Percentiles rank a stretch among this genome's conserved stretches.
Evolutionary conservation across 768 basidiomycete genomes (phyloP).

Genomic region (Psilocybe cyanescens): DNA sequence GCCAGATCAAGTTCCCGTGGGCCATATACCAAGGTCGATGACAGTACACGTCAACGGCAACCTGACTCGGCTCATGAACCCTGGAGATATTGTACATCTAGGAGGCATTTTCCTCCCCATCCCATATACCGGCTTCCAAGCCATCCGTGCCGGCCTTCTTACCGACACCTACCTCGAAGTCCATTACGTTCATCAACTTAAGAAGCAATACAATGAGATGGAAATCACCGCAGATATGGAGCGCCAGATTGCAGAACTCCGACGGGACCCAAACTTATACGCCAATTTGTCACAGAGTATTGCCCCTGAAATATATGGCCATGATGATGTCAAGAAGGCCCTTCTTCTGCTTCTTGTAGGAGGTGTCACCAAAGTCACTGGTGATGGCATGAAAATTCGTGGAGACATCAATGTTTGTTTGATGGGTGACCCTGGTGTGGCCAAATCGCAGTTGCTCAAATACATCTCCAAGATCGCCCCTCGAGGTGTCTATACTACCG

Average conservation of each 20-base stretch:
- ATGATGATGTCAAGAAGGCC: conserved; percentile 97
- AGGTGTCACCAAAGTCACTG: conserved; percentile 93
- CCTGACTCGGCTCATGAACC: conserved; percentile 89
- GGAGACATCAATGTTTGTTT: conserved; percentile 97
- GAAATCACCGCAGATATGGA: conserved; percentile 87
- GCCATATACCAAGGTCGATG: conserved; percentile 99
- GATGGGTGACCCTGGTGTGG: conserved; percentile 99
- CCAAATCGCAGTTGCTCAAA: conserved; percentile 95
- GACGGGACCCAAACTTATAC: conserved; percentile 80
- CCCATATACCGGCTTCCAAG: conserved; percentile 97
- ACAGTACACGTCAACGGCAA: conserved; percentile 92
- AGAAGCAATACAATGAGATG: conserved; percentile 97
- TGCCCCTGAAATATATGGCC: conserved; percentile 98
- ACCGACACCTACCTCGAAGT: conserved; percentile 97
- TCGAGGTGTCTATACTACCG: conserved; percentile 96
- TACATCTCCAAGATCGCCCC: conserved; percentile 99
- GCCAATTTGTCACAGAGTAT: conserved; percentile 89
- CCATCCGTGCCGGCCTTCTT: conserved; percentile 92
- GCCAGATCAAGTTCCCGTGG: conserved; percentile 99
- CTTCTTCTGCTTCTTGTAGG: conserved; percentile 90
- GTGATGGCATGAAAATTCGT: conserved; percentile 98
- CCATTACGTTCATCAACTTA: conserved; percentile 90
- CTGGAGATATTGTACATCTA: conserved; percentile 94
- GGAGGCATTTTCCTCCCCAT: conserved; percentile 98
- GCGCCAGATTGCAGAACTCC: conserved; percentile 66